Evolutionary conservation across 805 yeast genomes (phyloP).

Genomic region (Wickerhamomyces bovis): DNA sequence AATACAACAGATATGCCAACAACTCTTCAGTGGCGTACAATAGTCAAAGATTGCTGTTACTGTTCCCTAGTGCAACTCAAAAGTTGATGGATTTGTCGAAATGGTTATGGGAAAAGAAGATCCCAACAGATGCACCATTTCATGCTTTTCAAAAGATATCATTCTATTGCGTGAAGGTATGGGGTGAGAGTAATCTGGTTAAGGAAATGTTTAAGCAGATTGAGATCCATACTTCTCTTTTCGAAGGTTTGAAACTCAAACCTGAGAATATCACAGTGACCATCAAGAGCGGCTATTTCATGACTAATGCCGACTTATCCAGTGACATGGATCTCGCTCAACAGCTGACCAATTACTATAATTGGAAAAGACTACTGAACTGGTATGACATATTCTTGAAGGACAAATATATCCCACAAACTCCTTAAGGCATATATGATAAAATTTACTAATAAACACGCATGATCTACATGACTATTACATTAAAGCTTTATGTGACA

Average conservation of each 20-base stretch:
- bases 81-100: constrained; percentile 8
- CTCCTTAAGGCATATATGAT: not conserved
- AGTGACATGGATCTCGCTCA: constrained; percentile 10
- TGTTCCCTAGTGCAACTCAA: constrained; percentile 7
- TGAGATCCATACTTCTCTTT: constrained; percentile 14
- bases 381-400: constrained; percentile 18
- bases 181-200: constrained; percentile 13
- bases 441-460: too few relatives aligned
- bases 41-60: not conserved
- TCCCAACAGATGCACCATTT: constrained; percentile 18
- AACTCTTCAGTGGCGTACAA: not conserved
- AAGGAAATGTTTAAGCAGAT: constrained; percentile 15
- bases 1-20: constrained; percentile 9
- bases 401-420: not conserved
- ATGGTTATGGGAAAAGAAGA: constrained; percentile 20
- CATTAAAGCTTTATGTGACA: not conserved
- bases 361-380: constrained; percentile 17
- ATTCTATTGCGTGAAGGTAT: constrained; percentile 7
- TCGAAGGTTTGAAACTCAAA: constrained; percentile 14
- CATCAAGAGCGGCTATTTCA: constrained; percentile 11
- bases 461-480: too few relatives aligned
- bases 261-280: constrained; percentile 9
- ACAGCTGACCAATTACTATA: constrained; percentile 10
- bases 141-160: constrained; percentile 13
- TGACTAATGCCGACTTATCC: constrained; percentile 8